Base-by-base conservation (phyloP, 345 rosid genomes). In the thale cress (Arabidopsis thaliana) region DNA sequence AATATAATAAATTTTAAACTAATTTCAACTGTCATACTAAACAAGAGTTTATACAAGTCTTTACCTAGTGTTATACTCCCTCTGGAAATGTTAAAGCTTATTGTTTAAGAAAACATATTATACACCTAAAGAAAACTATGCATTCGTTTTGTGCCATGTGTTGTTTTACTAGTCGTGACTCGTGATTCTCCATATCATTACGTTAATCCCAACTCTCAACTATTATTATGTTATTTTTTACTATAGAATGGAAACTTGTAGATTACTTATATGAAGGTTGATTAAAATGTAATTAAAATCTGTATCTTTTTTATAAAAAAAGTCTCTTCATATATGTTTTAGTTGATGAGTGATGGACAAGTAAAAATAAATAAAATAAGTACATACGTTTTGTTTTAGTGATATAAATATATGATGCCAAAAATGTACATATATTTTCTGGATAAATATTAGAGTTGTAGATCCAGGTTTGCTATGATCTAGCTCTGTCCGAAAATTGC, bases 391-490 rank as follows among this genome's bases (percentile, higher is more conserved):
- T 23, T 3, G 36, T 6, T 20, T 34, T 13, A 36, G 14, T 58
- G 11, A 59, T 14, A 32, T 70, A 22, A 49, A 36, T 25, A 48
- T 25, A 36, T 1, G 2, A 45, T 59, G 37, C 4, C 4, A 58
- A 70, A 44, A 55, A 3, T 25, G 25, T 11, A 41, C 7, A 45
- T 13, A 59, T 60, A 48, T 50, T 49, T 30, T 42, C 36, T 23
- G 71, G 58, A 64, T 62, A 71, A 71, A 37, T 60, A 50, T 48
- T 48, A 59, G 60, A 49, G 60, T 53, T 34, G 58, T 73, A 65
- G 71, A 65, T 74, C 37, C 51, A 66, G 67, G 60, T 34, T 74
- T 25, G 40, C 72, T 65, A 65, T 14, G 7, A 56, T 65, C 10
- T 65, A 74, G 72, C 32, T 73, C 20, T 58, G 44, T 57, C 66